A percentile compares a stretch with the other conserved stretches of the same genome.
phyloP scores from a whole-genome alignment of 1,284 basidiomycete species.

The Stygiomarasmius scandens region DNA sequence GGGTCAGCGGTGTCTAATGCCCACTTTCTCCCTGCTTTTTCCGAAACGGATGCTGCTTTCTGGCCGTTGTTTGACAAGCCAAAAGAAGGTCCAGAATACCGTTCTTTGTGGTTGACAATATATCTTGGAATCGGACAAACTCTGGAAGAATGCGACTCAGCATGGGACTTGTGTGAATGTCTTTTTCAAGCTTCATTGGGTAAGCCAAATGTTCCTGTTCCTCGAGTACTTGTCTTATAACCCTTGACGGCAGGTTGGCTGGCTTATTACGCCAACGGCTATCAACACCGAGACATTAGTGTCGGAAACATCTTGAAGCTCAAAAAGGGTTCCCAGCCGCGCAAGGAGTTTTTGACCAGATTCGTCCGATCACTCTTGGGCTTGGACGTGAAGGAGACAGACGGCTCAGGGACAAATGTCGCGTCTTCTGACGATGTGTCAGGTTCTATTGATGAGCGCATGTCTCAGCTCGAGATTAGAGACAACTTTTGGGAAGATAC shows the following conservation, averaged over 20 bases:
- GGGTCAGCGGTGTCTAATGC: no score
- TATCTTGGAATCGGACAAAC: neutral
- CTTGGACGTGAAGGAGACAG: no score
- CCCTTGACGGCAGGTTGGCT: constrained; percentile 4
- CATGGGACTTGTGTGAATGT: constrained; percentile 1
- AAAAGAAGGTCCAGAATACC: neutral
- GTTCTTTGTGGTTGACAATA: neutral
- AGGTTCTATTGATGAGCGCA: no score
- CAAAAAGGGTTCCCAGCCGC: neutral
- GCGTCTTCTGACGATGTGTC: no score
- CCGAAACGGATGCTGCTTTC: no score
- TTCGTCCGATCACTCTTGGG: no score
- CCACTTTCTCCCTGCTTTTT: no score
- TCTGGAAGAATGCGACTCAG: no score
- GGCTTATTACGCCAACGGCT: constrained; percentile 3
- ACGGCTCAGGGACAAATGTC: no score
- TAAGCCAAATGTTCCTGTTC: neutral
- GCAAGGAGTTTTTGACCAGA: neutral
- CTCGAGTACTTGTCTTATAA: neutral
- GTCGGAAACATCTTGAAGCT: constrained; percentile 10
- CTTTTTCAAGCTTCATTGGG: constrained; percentile 9
- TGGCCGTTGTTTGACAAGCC: no score
- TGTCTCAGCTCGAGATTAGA: no score
- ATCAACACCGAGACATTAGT: constrained; percentile 13
- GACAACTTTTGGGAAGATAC: no score